Percentiles rank a stretch among this genome's conserved stretches.
These are phyloP conservation scores for Boeremia lycopersici DNA, from an alignment of 2,329 filamentous ascomycete species.

Conservation along the genomic window DNA sequence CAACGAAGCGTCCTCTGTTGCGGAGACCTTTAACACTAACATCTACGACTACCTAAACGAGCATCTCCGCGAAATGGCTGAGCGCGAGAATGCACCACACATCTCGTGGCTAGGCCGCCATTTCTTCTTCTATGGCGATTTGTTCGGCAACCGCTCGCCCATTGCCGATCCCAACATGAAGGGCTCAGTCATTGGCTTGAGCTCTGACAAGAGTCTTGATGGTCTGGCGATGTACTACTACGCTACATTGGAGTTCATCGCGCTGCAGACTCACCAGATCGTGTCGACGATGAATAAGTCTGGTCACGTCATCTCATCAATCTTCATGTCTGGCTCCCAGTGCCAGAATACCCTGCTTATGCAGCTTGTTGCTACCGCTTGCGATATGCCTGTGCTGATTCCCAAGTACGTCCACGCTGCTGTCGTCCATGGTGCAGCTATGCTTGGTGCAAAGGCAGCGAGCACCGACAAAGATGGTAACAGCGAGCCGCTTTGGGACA, in stretches of 20 bases:
- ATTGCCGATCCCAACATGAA: constrained; percentile 93
- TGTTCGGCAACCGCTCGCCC: constrained; percentile 95
- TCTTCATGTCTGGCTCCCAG: constrained; percentile 99
- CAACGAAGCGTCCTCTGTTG: constrained; percentile 76
- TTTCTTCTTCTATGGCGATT: constrained; percentile 97
- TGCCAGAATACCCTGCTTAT: constrained; percentile 96
- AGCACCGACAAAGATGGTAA: constrained; percentile 76
- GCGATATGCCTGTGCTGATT: constrained; percentile 90
- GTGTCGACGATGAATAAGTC: constrained; percentile 90
- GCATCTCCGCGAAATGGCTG: constrained; percentile 77
- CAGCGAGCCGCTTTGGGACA: constrained; percentile 88
- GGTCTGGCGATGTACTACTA: constrained; percentile 93
- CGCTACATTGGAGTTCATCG: constrained; percentile 96
- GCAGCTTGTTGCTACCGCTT: constrained; percentile 86
- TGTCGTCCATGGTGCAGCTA: constrained; percentile 96
- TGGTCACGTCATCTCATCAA: constrained; percentile 85
- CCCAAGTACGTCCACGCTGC: constrained; percentile 93
- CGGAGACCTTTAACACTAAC: constrained; percentile 81
- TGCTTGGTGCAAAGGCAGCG: constrained; percentile 97
- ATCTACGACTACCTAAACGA: constrained; percentile 95
- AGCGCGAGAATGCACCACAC: constrained; percentile 71
- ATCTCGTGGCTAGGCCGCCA: constrained; percentile 88
- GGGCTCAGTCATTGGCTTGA: constrained; percentile 84
- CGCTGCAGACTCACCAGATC: constrained; percentile 94
- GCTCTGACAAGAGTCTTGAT: constrained; percentile 84